Percentiles rank a stretch among this genome's conserved stretches.
Evolutionary conservation across 1,284 basidiomycete genomes (phyloP).

Genomic region (Peniophora sp.): DNA sequence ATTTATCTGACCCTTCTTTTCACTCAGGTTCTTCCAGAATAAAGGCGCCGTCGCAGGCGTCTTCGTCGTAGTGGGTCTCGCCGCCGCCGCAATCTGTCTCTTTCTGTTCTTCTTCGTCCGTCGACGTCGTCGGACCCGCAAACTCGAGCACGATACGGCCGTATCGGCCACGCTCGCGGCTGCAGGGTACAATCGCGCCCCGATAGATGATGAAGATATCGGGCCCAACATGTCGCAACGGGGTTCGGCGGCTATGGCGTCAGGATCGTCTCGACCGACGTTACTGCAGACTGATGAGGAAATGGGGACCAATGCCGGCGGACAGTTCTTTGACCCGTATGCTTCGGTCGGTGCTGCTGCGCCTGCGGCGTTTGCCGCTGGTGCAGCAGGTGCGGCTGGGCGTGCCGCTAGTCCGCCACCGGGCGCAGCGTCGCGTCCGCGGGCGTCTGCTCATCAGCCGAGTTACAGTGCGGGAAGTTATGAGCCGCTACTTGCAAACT

Average conservation of each 20-base stretch:
- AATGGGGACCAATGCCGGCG: constrained; percentile 18
- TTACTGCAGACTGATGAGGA: constrained; percentile 11
- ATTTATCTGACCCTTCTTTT: neutral
- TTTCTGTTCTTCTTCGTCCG: constrained; percentile 66
- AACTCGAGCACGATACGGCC: constrained; percentile 57
- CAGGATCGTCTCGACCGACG: constrained; percentile 4
- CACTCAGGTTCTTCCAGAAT: constrained; percentile 60
- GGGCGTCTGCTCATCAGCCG: constrained; percentile 30
- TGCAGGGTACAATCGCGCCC: constrained; percentile 53
- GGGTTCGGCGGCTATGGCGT: constrained; percentile 17
- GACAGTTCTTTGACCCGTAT: constrained; percentile 45
- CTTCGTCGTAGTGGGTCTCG: constrained; percentile 69
- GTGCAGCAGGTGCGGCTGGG: too few relatives aligned
- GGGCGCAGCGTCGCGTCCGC: constrained; percentile 16
- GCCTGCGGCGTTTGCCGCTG: constrained; percentile 10
- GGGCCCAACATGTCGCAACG: constrained; percentile 13
- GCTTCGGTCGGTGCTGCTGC: constrained; percentile 31
- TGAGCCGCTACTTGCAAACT: constrained; percentile 52
- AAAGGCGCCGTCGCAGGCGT: constrained; percentile 73
- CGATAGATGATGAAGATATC: constrained; percentile 55
- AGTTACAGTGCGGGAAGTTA: constrained; percentile 53
- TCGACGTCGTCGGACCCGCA: constrained; percentile 48
- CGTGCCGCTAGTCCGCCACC: constrained; percentile 25
- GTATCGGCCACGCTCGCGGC: constrained; percentile 64
- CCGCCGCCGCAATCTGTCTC: constrained; percentile 58